Evolutionary conservation across 495 filamentous ascomycete species (phyloP).

Genomic region (Penicillium argentinense): DNA sequence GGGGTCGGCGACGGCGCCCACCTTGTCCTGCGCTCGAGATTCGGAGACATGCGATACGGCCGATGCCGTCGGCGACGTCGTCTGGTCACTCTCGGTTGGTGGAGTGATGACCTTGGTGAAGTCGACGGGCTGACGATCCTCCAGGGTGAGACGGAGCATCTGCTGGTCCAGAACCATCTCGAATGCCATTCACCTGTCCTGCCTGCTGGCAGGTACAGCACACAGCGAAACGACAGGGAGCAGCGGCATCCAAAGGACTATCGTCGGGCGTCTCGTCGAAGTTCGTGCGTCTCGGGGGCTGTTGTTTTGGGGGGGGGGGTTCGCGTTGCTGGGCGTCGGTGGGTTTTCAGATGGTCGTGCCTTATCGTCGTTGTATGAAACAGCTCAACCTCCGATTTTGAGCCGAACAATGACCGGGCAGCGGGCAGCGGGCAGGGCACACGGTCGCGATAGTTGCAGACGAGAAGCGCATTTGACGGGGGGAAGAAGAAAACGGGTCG

Average conservation of each 20-base stretch:
- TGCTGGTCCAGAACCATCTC: slow-evolving; percentile 25
- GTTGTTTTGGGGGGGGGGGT: too few relatives aligned
- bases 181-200: slow-evolving; percentile 1
- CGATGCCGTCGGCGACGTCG: slow-evolving; percentile 14
- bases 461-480: background rate
- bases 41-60: too few relatives aligned
- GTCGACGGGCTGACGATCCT: slow-evolving; percentile 16
- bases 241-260: background rate
- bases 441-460: too few relatives aligned
- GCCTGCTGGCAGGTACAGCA: slow-evolving; percentile 12
- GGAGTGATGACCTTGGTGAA: slow-evolving; percentile 23
- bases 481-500: slow-evolving; percentile 1
- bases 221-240: background rate
- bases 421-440: background rate
- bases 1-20: slow-evolving; percentile 8
- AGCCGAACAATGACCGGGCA: background rate
- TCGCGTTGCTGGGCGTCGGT: too few relatives aligned
- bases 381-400: background rate
- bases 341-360: too few relatives aligned
- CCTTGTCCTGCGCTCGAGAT: too few relatives aligned
- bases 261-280: too few relatives aligned
- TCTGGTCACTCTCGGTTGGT: slow-evolving; percentile 23
- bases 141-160: slow-evolving; percentile 26
- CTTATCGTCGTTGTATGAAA: background rate
- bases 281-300: too few relatives aligned